Percentiles rank a stretch among this genome's conserved stretches.
These are phyloP conservation scores for Crassisporium funariophilum DNA, from an alignment of 768 basidiomycete genomes.

Conservation along the genomic window DNA sequence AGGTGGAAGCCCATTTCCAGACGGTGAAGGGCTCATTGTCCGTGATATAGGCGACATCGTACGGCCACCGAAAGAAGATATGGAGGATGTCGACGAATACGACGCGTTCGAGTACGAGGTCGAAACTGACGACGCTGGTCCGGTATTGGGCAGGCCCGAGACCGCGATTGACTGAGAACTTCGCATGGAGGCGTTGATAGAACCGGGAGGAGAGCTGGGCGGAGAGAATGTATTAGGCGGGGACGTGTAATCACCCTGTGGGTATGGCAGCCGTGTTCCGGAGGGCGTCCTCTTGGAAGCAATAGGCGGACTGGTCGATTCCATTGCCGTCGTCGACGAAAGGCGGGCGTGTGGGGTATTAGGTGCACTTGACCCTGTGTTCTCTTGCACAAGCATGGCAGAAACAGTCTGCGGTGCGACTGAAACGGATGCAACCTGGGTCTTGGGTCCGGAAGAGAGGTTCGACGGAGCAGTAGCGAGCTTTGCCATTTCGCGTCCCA, in stretches of 20 bases:
- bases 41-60: slow-evolving; percentile 26
- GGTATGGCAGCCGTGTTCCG: slow-evolving; percentile 73
- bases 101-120: slow-evolving; percentile 21
- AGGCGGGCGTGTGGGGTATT: slow-evolving; percentile 43
- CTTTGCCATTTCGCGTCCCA: slow-evolving; percentile 82
- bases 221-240: slow-evolving; percentile 55
- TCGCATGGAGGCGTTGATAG: slow-evolving; percentile 53
- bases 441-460: slow-evolving; percentile 53
- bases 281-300: slow-evolving; percentile 46
- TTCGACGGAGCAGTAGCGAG: slow-evolving; percentile 55
- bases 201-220: slow-evolving; percentile 49
- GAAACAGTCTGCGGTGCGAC: slow-evolving; percentile 50
- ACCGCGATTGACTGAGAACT: slow-evolving; percentile 52
- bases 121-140: slow-evolving; percentile 16
- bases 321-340: slow-evolving; percentile 49
- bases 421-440: slow-evolving; percentile 47
- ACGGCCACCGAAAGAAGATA: slow-evolving; percentile 23
- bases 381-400: slow-evolving; percentile 39
- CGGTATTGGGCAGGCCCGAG: slow-evolving; percentile 35
- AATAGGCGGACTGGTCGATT: slow-evolving; percentile 66
- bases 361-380: slow-evolving; percentile 26
- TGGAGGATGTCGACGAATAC: slow-evolving; percentile 32
- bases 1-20: slow-evolving; percentile 38
- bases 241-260: slow-evolving; percentile 80
- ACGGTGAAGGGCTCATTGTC: slow-evolving; percentile 23